Evolutionary conservation across 345 rosid genomes (phyloP).

Genomic region (Syzygium grande): DNA sequence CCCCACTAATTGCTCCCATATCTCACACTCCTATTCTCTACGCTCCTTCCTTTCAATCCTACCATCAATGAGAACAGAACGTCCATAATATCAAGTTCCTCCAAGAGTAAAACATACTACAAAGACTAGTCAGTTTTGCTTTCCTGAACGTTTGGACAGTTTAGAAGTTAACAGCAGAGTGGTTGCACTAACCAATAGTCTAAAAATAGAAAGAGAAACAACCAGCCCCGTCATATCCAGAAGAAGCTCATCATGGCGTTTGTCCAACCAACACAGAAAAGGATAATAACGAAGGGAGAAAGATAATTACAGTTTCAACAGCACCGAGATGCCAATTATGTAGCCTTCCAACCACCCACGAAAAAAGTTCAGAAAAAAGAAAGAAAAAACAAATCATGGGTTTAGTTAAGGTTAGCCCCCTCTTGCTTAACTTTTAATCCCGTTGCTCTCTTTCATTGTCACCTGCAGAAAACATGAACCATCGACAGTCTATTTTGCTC

Average conservation of each 20-base stretch:
- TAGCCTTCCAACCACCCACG: slow-evolving; percentile 21
- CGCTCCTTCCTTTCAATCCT: slow-evolving; percentile 16
- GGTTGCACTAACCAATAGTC: slow-evolving; percentile 28
- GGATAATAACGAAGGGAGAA: slow-evolving; percentile 22
- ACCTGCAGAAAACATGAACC: neutral
- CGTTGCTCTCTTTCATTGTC: neutral
- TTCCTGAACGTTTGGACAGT: slow-evolving; percentile 21
- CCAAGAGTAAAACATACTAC: slow-evolving; percentile 13
- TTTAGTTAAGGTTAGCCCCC: slow-evolving; percentile 15
- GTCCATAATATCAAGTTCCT: slow-evolving; percentile 13
- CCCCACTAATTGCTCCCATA: slow-evolving; percentile 83
- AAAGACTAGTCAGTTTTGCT: slow-evolving; percentile 15
- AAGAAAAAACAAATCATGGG: neutral
- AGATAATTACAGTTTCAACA: slow-evolving; percentile 22
- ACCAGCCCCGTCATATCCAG: slow-evolving; percentile 19
- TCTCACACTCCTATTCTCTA: slow-evolving; percentile 1
- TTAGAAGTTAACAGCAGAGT: slow-evolving; percentile 31
- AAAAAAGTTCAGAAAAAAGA: slow-evolving; percentile 1
- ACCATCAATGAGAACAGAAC: slow-evolving; percentile 1
- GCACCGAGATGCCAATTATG: slow-evolving; percentile 28
- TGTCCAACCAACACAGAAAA: slow-evolving; percentile 42
- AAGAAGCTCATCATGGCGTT: slow-evolving; percentile 33
- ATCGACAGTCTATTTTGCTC: neutral
- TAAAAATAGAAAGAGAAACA: neutral
- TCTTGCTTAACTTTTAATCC: slow-evolving; percentile 10